Evolutionary conservation across 1,139 yeast genomes (phyloP), one percentile per base, ranked within the genome.

Genomic region (Suhomyces anneliseae): DNA sequence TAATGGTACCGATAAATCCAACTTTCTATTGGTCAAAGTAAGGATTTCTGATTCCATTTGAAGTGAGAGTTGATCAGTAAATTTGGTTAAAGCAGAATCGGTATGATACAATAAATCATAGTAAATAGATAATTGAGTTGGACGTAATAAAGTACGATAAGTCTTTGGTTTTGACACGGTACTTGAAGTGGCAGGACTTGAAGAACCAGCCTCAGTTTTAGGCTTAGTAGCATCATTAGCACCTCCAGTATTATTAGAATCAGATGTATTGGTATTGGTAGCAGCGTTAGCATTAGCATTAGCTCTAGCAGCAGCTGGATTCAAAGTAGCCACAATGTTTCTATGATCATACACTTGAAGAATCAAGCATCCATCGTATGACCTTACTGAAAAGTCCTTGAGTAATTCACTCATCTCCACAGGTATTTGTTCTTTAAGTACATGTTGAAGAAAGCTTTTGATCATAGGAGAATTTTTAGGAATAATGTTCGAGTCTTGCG

Each of bases 351-450:
- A 81, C 14, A 93, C 86, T 59, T 89, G 90, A 44, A 93, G 66
- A 15, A 93, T 88, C 38, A 92, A 72, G 61, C 96, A 89, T 0
- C 98, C 97, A 64, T 92, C 97, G 62, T 89, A 92, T 44, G 89
- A 79, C 49, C 82, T 80, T 31, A 92, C 81, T 12, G 92, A 85
- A 40, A 93, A 88, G 62, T 92, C 98, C 58, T 89, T 83, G 47
- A 92, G 76, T 15, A 92, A 87, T 66, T 92, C 98, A 57, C 92
- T 83, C 63, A 93, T 83, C 15, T 95, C 92, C 38, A 90, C 87
- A 0, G 97, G 97, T 12, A 93, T 89, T 58, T 85, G 85, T 47
- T 92, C 96, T 49, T 81, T 71, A 14, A 92, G 83, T 8, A 92
- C 87, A 61, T 84, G 88, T 53, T 85, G 84, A 52, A 93, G 70